phyloP scores from a whole-genome alignment of 768 basidiomycete genomes.

The Cystobasidium onofrii region DNA sequence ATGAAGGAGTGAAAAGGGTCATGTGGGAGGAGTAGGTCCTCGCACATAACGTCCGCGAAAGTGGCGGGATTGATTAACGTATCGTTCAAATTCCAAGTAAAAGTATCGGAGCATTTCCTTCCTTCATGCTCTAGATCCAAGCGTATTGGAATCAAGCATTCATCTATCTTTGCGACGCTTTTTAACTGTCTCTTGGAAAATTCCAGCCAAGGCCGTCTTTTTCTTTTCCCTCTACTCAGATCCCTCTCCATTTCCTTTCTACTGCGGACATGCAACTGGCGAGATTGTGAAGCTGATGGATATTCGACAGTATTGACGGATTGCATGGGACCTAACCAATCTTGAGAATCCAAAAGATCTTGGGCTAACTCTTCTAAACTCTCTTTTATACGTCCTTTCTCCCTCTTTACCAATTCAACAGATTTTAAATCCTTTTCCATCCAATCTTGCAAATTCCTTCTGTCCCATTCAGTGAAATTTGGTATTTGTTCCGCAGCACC shows the following conservation, averaged over 20 bases:
- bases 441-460: constrained; percentile 5
- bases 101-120: constrained; percentile 87
- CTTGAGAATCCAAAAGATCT: constrained; percentile 32
- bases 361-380: constrained; percentile 1
- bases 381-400: background rate
- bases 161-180: constrained; percentile 48
- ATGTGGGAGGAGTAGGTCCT: constrained; percentile 72
- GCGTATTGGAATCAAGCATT: constrained; percentile 86
- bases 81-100: constrained; percentile 93
- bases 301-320: constrained; percentile 10
- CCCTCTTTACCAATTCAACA: constrained; percentile 2
- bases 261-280: background rate
- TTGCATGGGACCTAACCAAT: constrained; percentile 37
- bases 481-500: constrained; percentile 2
- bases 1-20: constrained; percentile 71
- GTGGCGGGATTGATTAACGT: constrained; percentile 77
- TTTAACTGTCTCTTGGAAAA: constrained; percentile 44
- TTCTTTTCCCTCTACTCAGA: background rate
- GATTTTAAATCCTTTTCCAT: constrained; percentile 25
- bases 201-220: background rate
- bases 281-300: constrained; percentile 10
- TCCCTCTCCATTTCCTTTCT: constrained; percentile 23
- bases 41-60: constrained; percentile 81
- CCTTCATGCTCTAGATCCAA: constrained; percentile 93
- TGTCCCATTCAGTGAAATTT: constrained; percentile 7